phyloP scores from a whole-genome alignment of 371 early-diverging fungal species.

The Apophysomyces variabilis region DNA sequence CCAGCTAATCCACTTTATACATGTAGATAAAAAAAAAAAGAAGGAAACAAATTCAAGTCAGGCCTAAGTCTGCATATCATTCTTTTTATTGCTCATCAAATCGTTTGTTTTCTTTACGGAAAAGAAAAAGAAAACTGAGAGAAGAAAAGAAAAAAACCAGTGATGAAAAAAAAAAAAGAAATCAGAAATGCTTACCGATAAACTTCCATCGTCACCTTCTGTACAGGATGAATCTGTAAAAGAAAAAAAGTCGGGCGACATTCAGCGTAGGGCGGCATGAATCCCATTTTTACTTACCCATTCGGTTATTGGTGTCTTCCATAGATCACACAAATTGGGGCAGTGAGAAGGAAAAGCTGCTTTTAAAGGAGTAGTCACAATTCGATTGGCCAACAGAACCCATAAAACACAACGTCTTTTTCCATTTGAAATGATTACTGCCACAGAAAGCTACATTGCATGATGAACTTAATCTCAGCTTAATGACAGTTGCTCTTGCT shows the following conservation, averaged over 20 bases:
- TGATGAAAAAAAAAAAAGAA: not conserved
- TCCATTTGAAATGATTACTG: too few species aligned
- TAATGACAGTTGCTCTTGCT: too few species aligned
- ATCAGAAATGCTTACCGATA: conserved; percentile 8
- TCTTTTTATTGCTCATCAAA: conserved; percentile 1
- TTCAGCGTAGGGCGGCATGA: not conserved
- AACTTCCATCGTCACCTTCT: not conserved
- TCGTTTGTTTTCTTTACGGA: not conserved
- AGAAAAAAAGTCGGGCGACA: not conserved
- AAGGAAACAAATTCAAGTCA: not conserved
- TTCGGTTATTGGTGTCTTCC: not conserved
- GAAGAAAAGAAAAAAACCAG: not conserved
- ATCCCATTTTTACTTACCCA: not conserved
- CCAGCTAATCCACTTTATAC: conserved; percentile 86
- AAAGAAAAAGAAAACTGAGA: not conserved
- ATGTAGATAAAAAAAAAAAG: not conserved
- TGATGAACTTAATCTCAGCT: too few species aligned
- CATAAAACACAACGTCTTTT: too few species aligned
- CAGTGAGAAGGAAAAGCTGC: not conserved
- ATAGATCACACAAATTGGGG: conserved; percentile 4
- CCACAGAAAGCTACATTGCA: too few species aligned
- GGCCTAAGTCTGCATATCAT: not conserved
- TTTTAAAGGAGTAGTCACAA: too few species aligned
- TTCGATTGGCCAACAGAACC: too few species aligned
- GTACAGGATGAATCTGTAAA: not conserved